Conservation (phyloP, 2,329 filamentous ascomycete species). For the Leptographium wingfieldii region DNA sequence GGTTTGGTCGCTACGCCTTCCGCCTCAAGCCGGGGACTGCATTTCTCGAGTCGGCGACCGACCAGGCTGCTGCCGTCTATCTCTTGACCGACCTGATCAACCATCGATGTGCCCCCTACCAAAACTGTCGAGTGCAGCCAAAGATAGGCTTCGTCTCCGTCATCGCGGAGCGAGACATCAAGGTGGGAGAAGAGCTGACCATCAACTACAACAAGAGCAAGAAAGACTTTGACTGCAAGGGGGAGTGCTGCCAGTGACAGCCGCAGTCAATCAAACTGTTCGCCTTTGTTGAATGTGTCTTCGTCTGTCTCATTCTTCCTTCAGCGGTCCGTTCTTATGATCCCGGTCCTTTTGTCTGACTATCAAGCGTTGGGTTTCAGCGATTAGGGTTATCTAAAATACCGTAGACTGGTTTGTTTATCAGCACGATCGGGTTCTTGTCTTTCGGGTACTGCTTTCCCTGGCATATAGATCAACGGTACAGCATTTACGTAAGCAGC, state of each 20-base stretch:
- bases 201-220: conserved; percentile 22
- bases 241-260: conserved; percentile 9
- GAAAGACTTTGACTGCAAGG: conserved; percentile 18
- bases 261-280: background rate
- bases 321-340: background rate
- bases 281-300: background rate
- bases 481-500: background rate
- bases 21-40: conserved; percentile 7
- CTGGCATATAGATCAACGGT: background rate
- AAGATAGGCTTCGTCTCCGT: conserved; percentile 13
- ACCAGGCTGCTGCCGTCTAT: conserved; percentile 13
- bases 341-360: background rate
- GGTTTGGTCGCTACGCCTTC: conserved; percentile 15
- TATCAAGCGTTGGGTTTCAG: background rate
- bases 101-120: conserved; percentile 18
- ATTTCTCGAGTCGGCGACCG: conserved; percentile 3
- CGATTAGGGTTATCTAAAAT: background rate
- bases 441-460: too few relatives aligned
- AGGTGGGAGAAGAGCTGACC: conserved; percentile 21
- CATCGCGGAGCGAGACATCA: conserved; percentile 17
- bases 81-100: conserved; percentile 19
- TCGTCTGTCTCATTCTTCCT: background rate
- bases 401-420: background rate
- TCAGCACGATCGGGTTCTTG: background rate
- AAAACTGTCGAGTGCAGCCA: conserved; percentile 18